Evolutionary conservation across 345 rosid genomes (phyloP).

Genomic region (Leavenworthia alabamica): DNA sequence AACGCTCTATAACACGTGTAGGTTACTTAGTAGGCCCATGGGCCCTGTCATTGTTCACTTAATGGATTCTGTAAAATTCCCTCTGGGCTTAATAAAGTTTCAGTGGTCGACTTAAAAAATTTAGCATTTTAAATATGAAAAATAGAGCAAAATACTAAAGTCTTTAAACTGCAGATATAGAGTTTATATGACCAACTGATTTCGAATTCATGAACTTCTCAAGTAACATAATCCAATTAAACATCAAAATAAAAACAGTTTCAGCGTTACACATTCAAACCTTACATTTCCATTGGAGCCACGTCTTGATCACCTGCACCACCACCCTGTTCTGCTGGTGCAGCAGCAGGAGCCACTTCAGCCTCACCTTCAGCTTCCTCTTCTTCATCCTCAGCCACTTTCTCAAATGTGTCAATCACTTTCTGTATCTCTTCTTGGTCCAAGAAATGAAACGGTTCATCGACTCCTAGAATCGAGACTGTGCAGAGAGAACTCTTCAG

Average conservation of each 20-base stretch:
- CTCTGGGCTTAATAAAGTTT: no score
- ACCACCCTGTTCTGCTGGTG: conserved; percentile 37
- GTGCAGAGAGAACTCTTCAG: conserved; percentile 87
- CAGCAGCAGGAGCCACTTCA: conserved; percentile 28
- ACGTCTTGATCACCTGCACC: conserved; percentile 42
- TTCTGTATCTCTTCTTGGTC: conserved; percentile 80
- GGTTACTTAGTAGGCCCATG: no score
- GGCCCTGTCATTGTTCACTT: no score
- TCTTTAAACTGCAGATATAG: background rate
- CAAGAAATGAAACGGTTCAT: conserved; percentile 74
- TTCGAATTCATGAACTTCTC: background rate
- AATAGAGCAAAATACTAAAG: background rate
- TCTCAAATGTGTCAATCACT: conserved; percentile 78
- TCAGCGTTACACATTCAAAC: conserved; percentile 13
- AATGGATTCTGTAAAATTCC: no score
- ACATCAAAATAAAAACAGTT: conserved; percentile 8
- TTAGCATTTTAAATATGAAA: no score
- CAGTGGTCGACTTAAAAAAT: no score
- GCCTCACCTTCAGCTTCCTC: conserved; percentile 40
- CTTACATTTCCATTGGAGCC: conserved; percentile 89
- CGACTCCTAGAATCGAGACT: conserved; percentile 75
- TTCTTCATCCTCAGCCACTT: conserved; percentile 51
- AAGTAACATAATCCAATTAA: conserved; percentile 27
- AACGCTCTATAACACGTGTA: no score
- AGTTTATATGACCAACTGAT: conserved; percentile 16